Evolutionary conservation across 2,329 filamentous ascomycete genomes (phyloP).

Genomic region (Sporothrix dimorphospora): DNA sequence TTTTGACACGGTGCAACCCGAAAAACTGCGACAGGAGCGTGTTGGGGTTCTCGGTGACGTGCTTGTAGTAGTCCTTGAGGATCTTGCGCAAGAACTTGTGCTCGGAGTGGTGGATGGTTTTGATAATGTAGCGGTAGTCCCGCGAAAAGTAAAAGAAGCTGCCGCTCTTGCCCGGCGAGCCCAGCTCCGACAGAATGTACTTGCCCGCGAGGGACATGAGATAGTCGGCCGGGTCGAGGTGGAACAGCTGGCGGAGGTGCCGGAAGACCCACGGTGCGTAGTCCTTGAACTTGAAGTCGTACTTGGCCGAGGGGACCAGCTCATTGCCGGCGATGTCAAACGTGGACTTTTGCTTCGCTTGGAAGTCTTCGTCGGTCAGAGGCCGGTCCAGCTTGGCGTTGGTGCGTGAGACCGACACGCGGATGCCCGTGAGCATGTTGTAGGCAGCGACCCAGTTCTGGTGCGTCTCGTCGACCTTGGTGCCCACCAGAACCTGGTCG

Average conservation of each 20-base stretch:
- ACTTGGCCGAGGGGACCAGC: slow-evolving; percentile 95
- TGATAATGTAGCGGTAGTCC: slow-evolving; percentile 99
- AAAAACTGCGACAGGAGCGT: slow-evolving; percentile 98
- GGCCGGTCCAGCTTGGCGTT: slow-evolving; percentile 95
- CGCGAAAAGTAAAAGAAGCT: slow-evolving; percentile 99
- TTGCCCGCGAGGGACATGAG: slow-evolving; percentile 98
- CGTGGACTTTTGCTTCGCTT: slow-evolving; percentile 93
- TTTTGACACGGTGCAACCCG: slow-evolving; percentile 94
- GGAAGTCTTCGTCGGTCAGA: slow-evolving; percentile 88
- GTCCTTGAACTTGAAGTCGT: slow-evolving; percentile 99
- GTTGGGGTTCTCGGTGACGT: slow-evolving; percentile 91
- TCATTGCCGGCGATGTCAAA: slow-evolving; percentile 99
- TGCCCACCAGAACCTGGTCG: slow-evolving; percentile 91
- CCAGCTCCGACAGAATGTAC: slow-evolving; percentile 96
- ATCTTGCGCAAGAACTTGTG: slow-evolving; percentile 85
- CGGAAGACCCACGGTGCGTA: slow-evolving; percentile 99
- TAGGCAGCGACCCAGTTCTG: slow-evolving; percentile 98
- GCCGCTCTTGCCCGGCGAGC: slow-evolving; percentile 95
- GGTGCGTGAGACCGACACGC: slow-evolving; percentile 91
- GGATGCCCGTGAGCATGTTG: slow-evolving; percentile 99
- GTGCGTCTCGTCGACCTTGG: slow-evolving; percentile 96
- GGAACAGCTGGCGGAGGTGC: slow-evolving; percentile 82
- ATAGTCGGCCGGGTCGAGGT: slow-evolving; percentile 94
- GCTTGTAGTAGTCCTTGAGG: slow-evolving; percentile 88
- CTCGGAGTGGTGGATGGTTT: slow-evolving; percentile 96